Evolutionary conservation across 2,329 filamentous ascomycete genomes (phyloP).

Genomic region (Venturia aucupariae): DNA sequence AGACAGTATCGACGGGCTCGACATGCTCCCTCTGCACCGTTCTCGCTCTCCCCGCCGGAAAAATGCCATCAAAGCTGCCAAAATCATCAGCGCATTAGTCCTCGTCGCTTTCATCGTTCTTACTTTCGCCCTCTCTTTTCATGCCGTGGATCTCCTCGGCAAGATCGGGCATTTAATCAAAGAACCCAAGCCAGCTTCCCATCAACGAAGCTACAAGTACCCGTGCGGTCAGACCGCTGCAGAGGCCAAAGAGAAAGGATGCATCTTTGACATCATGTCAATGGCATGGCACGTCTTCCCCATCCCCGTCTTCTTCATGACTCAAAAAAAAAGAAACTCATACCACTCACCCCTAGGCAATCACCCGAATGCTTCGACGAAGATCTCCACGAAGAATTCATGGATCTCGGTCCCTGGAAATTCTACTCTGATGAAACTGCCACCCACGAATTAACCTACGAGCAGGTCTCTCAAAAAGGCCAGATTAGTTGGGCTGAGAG

Average conservation of each 20-base stretch:
- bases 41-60: neutral
- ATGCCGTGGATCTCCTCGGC: slow-evolving; percentile 12
- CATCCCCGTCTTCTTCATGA: neutral
- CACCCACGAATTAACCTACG: neutral
- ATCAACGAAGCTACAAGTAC: slow-evolving; percentile 14
- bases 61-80: neutral
- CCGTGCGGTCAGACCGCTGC: slow-evolving; percentile 10
- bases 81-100: slow-evolving; percentile 1
- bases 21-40: slow-evolving; percentile 13
- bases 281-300: slow-evolving; percentile 8
- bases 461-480: slow-evolving; percentile 8
- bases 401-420: slow-evolving; percentile 12
- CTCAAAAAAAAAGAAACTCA: neutral
- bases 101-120: slow-evolving; percentile 12
- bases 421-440: slow-evolving; percentile 6
- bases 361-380: slow-evolving; percentile 13
- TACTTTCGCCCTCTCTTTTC: slow-evolving; percentile 12
- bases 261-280: slow-evolving; percentile 14
- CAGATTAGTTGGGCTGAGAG: slow-evolving; percentile 9
- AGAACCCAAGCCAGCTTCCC: neutral
- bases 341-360: neutral
- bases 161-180: slow-evolving; percentile 12
- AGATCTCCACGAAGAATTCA: slow-evolving; percentile 13
- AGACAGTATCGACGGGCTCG: slow-evolving; percentile 13
- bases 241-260: slow-evolving; percentile 8